Base-by-base conservation (phyloP, 352 stramenopile genomes). In the Phytophthora uliginosa region DNA sequence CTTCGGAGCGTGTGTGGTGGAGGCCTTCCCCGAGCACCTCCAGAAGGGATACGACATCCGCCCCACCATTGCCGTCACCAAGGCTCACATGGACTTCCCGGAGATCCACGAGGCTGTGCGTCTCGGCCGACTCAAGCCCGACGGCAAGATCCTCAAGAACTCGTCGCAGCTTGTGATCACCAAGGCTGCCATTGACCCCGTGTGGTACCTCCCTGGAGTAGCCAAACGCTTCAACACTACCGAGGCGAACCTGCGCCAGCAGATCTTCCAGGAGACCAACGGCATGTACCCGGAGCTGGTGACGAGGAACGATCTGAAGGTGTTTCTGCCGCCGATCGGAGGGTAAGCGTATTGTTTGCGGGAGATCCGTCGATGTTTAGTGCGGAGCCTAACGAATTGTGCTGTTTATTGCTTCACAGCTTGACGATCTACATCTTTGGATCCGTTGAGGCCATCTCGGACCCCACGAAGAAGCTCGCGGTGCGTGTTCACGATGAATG, bases 271-370 rank as follows among this genome's bases (percentile, higher is more conserved):
- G 60, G 98, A 99, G 86, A 99, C 98, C 40, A 99, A 99, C 82
- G 98, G 98, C 71, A 99, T 99, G 98, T 99, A 99, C 79, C 98
- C 98, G 5, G 98, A 99, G 82, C 79, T 99, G 7, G 97, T 99
- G 65, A 99, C 98, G 15, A 88, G 98, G 55, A 98, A 97, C 20
- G 98, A 99, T 73, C 90, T 99, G 60, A 99, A 99, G 78, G 91
- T 99, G 3, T 99, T 99, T 69, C 69, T 99, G 40, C 98, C 98
- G 38, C 98, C 98, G 13, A 99, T 99, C 77, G 98, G 98, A 71
- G 98, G 98, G 86, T 93, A 79, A 57, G 85, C 7, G 4, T 38
- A 45, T 24, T 81, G 59, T 20, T 57, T 65, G 54, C 22, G 51
- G 17, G 6, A 24, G 12, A 58, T 40, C 7, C 18, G 10, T 38